Percentiles rank a stretch among this genome's conserved stretches.
phyloP scores from a whole-genome alignment of 768 basidiomycete genomes.

The Leccinum truebloodii region DNA sequence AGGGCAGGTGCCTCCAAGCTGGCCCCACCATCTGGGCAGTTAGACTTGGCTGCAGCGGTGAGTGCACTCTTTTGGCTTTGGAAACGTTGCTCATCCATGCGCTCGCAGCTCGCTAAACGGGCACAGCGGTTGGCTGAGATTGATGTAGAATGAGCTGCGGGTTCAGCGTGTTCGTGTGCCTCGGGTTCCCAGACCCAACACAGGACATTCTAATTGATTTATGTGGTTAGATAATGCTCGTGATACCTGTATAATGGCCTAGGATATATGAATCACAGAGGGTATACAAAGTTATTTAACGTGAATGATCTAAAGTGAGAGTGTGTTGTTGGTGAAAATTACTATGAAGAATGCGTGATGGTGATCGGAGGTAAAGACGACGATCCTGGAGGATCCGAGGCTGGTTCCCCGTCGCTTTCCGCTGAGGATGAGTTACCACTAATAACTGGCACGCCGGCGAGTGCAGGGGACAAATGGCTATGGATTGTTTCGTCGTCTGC shows the following conservation, averaged over 20 bases:
- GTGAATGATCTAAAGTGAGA: constrained; percentile 26
- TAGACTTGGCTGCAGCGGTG: constrained; percentile 85
- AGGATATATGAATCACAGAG: constrained; percentile 20
- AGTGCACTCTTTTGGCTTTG: constrained; percentile 28
- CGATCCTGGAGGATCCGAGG: constrained; percentile 14
- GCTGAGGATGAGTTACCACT: constrained; percentile 14
- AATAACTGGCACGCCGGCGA: constrained; percentile 22
- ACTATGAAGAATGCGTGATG: constrained; percentile 41
- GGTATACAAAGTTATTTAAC: constrained; percentile 28
- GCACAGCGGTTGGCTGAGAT: constrained; percentile 65
- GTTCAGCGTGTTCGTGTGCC: background rate
- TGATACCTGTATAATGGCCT: constrained; percentile 11
- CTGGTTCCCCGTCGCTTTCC: constrained; percentile 32
- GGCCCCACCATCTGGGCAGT: constrained; percentile 54
- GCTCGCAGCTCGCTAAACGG: constrained; percentile 68
- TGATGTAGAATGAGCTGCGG: constrained; percentile 23
- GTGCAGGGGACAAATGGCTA: constrained; percentile 14
- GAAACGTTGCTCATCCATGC: background rate
- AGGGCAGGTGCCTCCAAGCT: constrained; percentile 43
- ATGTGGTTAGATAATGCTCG: constrained; percentile 17
- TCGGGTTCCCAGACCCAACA: constrained; percentile 3
- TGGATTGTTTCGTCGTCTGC: constrained; percentile 35
- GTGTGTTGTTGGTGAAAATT: constrained; percentile 8
- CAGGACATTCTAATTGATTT: constrained; percentile 7
- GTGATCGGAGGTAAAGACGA: constrained; percentile 43